A percentile compares a stretch with the other conserved stretches of the same genome.
These are phyloP conservation scores for Claviceps citrina DNA, from an alignment of 2,329 filamentous ascomycete species.

Conservation along the genomic window DNA sequence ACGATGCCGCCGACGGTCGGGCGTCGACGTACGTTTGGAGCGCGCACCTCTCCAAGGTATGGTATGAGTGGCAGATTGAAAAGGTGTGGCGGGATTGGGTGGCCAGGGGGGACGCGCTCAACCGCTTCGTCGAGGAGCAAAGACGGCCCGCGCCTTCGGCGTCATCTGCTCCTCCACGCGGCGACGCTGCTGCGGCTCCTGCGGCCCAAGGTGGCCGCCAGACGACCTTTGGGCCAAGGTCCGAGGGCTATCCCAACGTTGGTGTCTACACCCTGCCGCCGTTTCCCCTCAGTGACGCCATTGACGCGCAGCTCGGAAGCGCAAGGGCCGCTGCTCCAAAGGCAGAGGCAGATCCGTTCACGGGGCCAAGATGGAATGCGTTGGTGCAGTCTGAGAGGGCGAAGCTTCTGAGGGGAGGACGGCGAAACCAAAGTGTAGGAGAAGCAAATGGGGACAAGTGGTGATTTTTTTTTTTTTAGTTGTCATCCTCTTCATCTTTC, in stretches of 20 bases:
- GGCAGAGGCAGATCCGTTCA: slow-evolving; percentile 3
- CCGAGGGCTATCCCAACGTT: slow-evolving; percentile 5
- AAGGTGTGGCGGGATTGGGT: slow-evolving; percentile 22
- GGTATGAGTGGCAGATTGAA: slow-evolving; percentile 18
- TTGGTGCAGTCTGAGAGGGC: slow-evolving; percentile 2
- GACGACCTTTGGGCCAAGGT: not conserved
- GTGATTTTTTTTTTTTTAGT: not conserved
- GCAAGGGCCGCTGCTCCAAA: not conserved
- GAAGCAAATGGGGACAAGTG: not conserved
- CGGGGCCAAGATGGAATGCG: slow-evolving; percentile 3
- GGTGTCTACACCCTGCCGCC: not conserved
- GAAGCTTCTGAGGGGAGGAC: not conserved
- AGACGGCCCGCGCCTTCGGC: slow-evolving; percentile 12
- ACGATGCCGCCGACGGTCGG: not conserved
- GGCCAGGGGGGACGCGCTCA: slow-evolving; percentile 26
- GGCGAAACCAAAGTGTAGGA: not conserved
- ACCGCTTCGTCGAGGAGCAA: slow-evolving; percentile 26
- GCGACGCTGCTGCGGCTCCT: too few relatives aligned
- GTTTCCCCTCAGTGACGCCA: slow-evolving; percentile 1
- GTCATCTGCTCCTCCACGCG: not conserved
- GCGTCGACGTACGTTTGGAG: slow-evolving; percentile 15
- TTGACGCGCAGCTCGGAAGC: not conserved
- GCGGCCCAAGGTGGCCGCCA: too few relatives aligned
- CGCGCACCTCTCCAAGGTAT: slow-evolving; percentile 17
- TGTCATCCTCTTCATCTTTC: not conserved